These are phyloP conservation scores for Coniferiporia weirii DNA, from an alignment of 1,284 basidiomycete genomes.

Conservation along the genomic window DNA sequence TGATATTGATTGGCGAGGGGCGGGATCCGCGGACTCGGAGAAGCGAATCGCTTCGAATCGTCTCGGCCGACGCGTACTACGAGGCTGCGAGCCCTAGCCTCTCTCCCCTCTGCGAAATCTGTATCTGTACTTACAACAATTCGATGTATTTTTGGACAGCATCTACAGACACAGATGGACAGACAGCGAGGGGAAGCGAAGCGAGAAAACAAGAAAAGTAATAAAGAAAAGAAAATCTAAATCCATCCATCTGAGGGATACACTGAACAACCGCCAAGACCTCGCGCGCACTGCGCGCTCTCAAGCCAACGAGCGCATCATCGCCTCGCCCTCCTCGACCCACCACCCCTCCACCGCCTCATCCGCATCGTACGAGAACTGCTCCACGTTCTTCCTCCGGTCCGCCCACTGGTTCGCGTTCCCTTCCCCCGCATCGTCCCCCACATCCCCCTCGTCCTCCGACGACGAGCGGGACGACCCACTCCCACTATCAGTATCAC, in stretches of 20 bases:
- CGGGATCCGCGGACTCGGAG: too few species aligned
- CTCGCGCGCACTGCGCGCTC: too few species aligned
- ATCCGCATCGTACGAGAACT: constrained; percentile 51
- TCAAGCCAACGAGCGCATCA: not conserved
- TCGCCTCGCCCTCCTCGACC: constrained; percentile 28
- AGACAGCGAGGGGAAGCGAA: too few species aligned
- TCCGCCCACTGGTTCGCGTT: constrained; percentile 42
- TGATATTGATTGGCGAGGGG: too few species aligned
- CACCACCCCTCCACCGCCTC: constrained; percentile 45
- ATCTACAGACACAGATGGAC: too few species aligned
- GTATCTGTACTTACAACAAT: too few species aligned
- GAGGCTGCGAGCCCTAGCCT: too few species aligned
- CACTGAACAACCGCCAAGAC: too few species aligned
- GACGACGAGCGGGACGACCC: not conserved
- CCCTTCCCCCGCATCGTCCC: not conserved
- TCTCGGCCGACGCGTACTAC: too few species aligned
- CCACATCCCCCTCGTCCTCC: not conserved
- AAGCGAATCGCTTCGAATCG: too few species aligned
- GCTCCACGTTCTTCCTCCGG: constrained; percentile 35
- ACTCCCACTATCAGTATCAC: not conserved
- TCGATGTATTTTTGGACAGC: too few species aligned
- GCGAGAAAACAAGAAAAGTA: not conserved
- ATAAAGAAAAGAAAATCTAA: not conserved
- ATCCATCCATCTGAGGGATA: not conserved
- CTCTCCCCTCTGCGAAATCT: too few species aligned